Evolutionary conservation across 2,329 filamentous ascomycete genomes (phyloP), one percentile per base, ranked within the genome.

Genomic region (Mycogone perniciosa): DNA sequence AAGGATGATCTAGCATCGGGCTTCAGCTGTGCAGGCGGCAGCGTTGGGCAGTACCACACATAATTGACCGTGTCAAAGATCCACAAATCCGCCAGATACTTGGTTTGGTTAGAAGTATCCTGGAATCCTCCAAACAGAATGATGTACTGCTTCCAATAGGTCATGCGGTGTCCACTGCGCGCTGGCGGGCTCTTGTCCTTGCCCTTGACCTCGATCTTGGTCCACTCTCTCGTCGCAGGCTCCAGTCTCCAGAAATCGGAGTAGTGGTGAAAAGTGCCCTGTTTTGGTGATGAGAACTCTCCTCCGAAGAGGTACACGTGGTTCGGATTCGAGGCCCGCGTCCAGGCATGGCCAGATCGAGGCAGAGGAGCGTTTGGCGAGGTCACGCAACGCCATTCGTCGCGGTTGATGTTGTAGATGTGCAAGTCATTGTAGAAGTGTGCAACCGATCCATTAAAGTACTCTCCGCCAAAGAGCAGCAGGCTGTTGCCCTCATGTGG

Each of bases 231-330:
- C 6, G 81, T 84, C 7, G 78, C 79, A 0, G 92, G 87, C 64
- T 97, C 91, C 40, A 97, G 79, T 45, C 86, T 80, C 92, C 93
- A 99, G 67, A 99, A 97, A 71, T 97, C 93, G 63, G 95, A 96
- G 73, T 99, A 99, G 70, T 99, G 93, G 68, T 99, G 96, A 64
- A 99, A 99, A 0, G 92, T 97, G 4, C 93, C 93, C 70, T 97
- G 93, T 66, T 96, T 97, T 2, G 93, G 93, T 30, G 86, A 92
- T 52, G 88, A 95, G 68, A 99, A 99, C 70, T 99, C 93, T 54
- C 92, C 93, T 57, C 93, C 93, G 63, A 97, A 97, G 11, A 99
- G 73, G 67, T 95, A 99, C 47, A 97, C 81, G 33, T 87, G 84
- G 56, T 86, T 87, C 11, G 85, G 76, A 68, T 96, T 96, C 44